Conservation (phyloP, 2,329 filamentous ascomycete genomes). For the Nemania abortiva region DNA sequence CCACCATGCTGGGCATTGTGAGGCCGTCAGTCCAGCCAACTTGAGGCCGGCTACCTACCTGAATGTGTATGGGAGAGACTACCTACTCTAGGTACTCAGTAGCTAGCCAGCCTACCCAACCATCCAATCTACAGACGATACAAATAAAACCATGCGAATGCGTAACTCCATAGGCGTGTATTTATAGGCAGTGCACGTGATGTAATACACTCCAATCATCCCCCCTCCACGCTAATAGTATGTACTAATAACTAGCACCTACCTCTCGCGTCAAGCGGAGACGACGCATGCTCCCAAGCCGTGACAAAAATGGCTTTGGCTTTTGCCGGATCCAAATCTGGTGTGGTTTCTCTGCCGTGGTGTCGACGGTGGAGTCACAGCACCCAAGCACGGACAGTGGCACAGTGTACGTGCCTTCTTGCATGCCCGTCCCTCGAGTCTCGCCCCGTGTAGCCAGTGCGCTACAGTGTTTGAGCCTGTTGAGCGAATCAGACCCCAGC, state of each 20-base stretch:
- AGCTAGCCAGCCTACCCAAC: too few species aligned
- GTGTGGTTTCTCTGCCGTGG: constrained; percentile 40
- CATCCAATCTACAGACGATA: too few species aligned
- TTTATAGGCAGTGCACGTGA: constrained; percentile 41
- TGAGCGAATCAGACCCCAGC: constrained; percentile 37
- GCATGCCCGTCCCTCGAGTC: constrained; percentile 27
- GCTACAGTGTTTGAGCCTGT: constrained; percentile 36
- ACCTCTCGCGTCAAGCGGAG: constrained; percentile 16
- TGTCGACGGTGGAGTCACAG: constrained; percentile 43
- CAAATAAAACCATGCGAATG: too few species aligned
- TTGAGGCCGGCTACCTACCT: neutral
- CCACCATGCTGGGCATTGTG: neutral
- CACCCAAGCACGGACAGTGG: constrained; percentile 26
- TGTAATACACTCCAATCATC: constrained; percentile 36
- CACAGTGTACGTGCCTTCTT: constrained; percentile 43
- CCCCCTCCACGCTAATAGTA: neutral
- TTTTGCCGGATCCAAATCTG: constrained; percentile 42
- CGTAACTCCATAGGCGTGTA: constrained; percentile 10
- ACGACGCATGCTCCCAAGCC: constrained; percentile 10
- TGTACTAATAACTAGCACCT: neutral
- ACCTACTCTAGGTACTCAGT: too few species aligned
- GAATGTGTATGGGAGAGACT: too few species aligned
- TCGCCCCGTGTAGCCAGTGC: constrained; percentile 44
- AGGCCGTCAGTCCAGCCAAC: neutral
- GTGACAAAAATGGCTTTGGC: constrained; percentile 38